Percentiles rank a stretch among this genome's conserved stretches.
Evolutionary conservation across 106 monocot genomes (phyloP).

Genomic region (Acorus gramineus): DNA sequence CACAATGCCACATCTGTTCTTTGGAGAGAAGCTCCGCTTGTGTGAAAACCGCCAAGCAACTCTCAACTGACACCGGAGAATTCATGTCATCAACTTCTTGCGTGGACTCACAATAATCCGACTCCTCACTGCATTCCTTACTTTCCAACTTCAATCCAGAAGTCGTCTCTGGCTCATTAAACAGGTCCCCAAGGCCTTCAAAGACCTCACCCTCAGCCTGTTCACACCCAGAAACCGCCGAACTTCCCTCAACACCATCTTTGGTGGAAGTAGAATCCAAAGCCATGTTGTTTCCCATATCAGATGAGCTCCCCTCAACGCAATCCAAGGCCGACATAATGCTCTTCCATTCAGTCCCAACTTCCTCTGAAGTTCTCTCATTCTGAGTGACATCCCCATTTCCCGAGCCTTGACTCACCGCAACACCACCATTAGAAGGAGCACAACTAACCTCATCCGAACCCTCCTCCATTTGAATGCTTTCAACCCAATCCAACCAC

Average conservation of each 20-base stretch:
- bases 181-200: constrained; percentile 72
- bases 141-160: constrained; percentile 27
- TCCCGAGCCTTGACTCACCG: constrained; percentile 15
- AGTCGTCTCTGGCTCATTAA: constrained; percentile 69
- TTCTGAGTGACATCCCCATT: constrained; percentile 8
- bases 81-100: constrained; percentile 53
- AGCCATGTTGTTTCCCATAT: constrained; percentile 13
- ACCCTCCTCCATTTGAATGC: not conserved
- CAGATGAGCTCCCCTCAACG: constrained; percentile 24
- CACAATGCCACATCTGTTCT: constrained; percentile 92
- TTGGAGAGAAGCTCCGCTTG: constrained; percentile 67
- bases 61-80: constrained; percentile 62
- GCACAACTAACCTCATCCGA: constrained; percentile 8
- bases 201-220: constrained; percentile 41
- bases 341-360: constrained; percentile 11
- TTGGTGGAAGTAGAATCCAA: constrained; percentile 1
- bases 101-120: constrained; percentile 41
- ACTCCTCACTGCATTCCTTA: constrained; percentile 26
- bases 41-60: constrained; percentile 76
- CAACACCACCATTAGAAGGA: constrained; percentile 11
- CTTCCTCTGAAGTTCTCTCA: constrained; percentile 7
- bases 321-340: constrained; percentile 16
- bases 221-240: constrained; percentile 16
- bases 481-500: constrained; percentile 56
- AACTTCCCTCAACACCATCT: constrained; percentile 1